These are phyloP conservation scores for Colletotrichum sp. DNA, from an alignment of 2,329 filamentous ascomycete genomes.

Conservation along the genomic window DNA sequence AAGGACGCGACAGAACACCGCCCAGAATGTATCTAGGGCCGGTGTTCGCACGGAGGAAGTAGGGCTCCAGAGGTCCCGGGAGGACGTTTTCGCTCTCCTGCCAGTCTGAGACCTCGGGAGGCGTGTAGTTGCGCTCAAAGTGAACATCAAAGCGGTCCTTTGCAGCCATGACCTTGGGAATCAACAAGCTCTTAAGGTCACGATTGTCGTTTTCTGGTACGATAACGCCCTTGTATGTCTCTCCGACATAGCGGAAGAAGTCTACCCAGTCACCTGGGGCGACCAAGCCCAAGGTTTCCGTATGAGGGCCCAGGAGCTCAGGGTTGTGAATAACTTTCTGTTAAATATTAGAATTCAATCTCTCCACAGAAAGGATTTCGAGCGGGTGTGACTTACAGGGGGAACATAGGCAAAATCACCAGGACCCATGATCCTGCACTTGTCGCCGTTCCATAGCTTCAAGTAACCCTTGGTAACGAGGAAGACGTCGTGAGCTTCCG, in stretches of 20 bases:
- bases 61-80: constrained; percentile 43
- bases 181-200: constrained; percentile 52
- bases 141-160: constrained; percentile 61
- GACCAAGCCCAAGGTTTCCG: constrained; percentile 59
- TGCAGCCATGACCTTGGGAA: constrained; percentile 61
- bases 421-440: constrained; percentile 55
- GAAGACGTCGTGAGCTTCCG: constrained; percentile 63
- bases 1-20: constrained; percentile 50
- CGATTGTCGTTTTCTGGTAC: constrained; percentile 58
- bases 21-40: constrained; percentile 51
- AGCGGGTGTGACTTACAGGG: constrained; percentile 42
- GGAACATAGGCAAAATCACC: constrained; percentile 65
- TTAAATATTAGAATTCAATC: background rate
- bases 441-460: constrained; percentile 63
- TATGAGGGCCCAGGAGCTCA: constrained; percentile 57
- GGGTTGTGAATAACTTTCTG: constrained; percentile 60
- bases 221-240: constrained; percentile 53
- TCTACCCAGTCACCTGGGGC: constrained; percentile 65
- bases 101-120: constrained; percentile 50
- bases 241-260: constrained; percentile 63
- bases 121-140: constrained; percentile 52
- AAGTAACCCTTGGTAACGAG: constrained; percentile 58
- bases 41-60: constrained; percentile 56
- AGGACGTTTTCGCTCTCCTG: constrained; percentile 42
- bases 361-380: too few relatives aligned